Evolutionary conservation across 139 green algal species (phyloP), one percentile per base, ranked within the genome.

Genomic region (Picochlorum sp.): DNA sequence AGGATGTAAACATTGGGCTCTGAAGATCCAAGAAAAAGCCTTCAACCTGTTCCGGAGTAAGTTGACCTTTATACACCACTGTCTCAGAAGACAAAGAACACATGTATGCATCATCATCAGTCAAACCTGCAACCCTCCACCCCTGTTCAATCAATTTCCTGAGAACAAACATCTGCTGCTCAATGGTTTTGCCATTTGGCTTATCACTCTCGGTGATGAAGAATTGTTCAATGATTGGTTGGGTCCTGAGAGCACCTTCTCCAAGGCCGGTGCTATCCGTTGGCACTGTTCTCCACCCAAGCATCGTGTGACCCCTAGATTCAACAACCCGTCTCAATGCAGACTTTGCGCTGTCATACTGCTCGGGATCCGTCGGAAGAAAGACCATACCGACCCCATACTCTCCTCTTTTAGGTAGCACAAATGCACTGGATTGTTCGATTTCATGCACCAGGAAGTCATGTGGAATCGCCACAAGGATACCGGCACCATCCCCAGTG

Each of bases 51-150:
- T 79, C 82, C 1, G 91, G 86, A 18, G 84, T 96, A 18, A 97
- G 90, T 85, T 97, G 91, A 6, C 91, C 91, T 83, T 97, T 97
- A 84, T 97, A 97, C 38, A 96, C 88, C 7, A 97, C 77, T 14
- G 91, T 97, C 49, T 76, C 75, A 5, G 77, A 84, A 45, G 84
- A 95, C 37, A 97, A 77, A 30, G 86, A 95, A 80, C 85, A 95
- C 68, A 96, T 85, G 83, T 97, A 97, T 69, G 76, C 81, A 65
- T 97, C 90, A 41, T 94, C 78, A 41, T 88, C 75, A 24, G 30
- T 64, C 13, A 73, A 50, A 49, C 58, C 65, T 45, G 49, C 26
- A 34, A 68, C 56, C 23, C 61, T 46, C 49, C 86, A 71, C 56
- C 74, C 69, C 34, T 76, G 30, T 81, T 92, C 87, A 58, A 88